Conservation (phyloP, 345 rosid species). For the Bretschneidera sinensis region DNA sequence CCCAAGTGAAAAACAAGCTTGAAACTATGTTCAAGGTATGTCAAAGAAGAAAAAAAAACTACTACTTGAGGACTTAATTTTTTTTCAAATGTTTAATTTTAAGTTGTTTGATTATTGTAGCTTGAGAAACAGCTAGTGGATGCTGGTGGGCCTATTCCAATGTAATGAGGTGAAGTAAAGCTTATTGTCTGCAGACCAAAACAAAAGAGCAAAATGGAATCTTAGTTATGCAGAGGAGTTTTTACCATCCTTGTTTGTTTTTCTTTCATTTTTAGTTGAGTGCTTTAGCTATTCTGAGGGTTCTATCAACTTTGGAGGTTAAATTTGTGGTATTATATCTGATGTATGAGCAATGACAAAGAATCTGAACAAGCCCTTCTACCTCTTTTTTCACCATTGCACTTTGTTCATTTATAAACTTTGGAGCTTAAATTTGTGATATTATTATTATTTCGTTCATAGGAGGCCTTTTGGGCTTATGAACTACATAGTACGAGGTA, state of each 20-base stretch:
- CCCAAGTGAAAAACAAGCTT: slow-evolving; percentile 49
- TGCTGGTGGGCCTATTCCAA: slow-evolving; percentile 44
- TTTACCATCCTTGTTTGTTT: not conserved
- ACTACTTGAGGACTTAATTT: not conserved
- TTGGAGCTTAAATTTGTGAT: too few relatives aligned
- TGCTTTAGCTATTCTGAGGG: not conserved
- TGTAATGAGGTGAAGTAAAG: slow-evolving; percentile 10
- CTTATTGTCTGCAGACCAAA: slow-evolving; percentile 1
- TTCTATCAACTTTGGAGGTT: not conserved
- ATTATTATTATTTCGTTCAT: too few relatives aligned
- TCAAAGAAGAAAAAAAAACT: too few relatives aligned
- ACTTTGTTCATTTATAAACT: too few relatives aligned
- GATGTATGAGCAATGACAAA: not conserved
- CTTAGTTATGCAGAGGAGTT: not conserved
- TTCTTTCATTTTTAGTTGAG: not conserved
- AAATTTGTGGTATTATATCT: not conserved
- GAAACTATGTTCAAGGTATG: slow-evolving; percentile 51
- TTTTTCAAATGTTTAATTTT: not conserved
- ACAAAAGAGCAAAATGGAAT: too few relatives aligned
- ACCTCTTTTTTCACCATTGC: not conserved
- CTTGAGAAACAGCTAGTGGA: slow-evolving; percentile 49
- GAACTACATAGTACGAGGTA: too few relatives aligned
- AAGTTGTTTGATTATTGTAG: slow-evolving; percentile 28
- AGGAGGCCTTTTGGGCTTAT: too few relatives aligned
- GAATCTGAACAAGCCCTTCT: too few relatives aligned